Evolutionary conservation across 352 stramenopile genomes (phyloP).

Genomic region (Nothophytophthora sp.): DNA sequence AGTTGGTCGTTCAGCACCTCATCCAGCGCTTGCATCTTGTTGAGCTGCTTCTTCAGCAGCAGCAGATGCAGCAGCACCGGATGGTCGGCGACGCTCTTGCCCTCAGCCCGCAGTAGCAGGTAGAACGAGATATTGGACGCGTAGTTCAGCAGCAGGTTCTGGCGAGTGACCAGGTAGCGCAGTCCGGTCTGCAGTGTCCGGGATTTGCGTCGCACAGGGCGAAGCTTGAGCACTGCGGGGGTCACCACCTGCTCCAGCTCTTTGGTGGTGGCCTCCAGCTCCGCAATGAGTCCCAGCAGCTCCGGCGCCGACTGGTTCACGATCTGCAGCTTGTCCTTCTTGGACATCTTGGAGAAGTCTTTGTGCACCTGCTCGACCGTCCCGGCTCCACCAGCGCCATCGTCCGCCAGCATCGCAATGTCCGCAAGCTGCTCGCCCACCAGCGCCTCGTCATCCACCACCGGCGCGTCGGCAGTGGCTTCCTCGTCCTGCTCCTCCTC

Average conservation of each 20-base stretch:
- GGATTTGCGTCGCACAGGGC: conserved; percentile 57
- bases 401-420: conserved; percentile 66
- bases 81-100: conserved; percentile 79
- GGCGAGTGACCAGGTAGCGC: conserved; percentile 76
- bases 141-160: conserved; percentile 88
- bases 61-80: conserved; percentile 80
- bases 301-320: conserved; percentile 86
- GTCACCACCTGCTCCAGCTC: conserved; percentile 67
- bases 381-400: conserved; percentile 42
- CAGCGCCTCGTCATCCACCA: conserved; percentile 69
- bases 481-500: conserved; percentile 47
- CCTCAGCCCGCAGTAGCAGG: conserved; percentile 74
- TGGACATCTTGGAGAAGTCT: conserved; percentile 86
- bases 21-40: conserved; percentile 56
- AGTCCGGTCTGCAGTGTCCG: conserved; percentile 61
- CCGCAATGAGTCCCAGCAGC: conserved; percentile 64
- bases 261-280: conserved; percentile 69
- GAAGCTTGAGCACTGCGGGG: conserved; percentile 74
- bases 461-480: conserved; percentile 15
- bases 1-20: conserved; percentile 60
- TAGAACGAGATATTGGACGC: conserved; percentile 88
- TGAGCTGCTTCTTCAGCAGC: conserved; percentile 76
- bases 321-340: conserved; percentile 88
- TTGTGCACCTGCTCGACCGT: conserved; percentile 77
- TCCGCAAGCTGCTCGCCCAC: conserved; percentile 75